These are phyloP conservation scores for Clitocybe nebularis DNA, from an alignment of 1,284 basidiomycete species.

Conservation along the genomic window DNA sequence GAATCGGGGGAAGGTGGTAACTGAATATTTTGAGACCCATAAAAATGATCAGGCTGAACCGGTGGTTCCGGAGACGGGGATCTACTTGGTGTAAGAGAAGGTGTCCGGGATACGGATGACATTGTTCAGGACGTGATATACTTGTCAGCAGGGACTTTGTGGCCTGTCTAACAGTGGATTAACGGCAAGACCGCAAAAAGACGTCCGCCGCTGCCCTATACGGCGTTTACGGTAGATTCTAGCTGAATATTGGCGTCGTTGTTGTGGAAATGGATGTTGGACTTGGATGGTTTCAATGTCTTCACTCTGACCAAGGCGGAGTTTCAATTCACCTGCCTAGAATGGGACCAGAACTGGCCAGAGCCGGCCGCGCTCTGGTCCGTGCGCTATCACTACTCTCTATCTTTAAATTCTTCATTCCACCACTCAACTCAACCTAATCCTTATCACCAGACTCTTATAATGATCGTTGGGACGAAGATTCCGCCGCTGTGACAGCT, in stretches of 20 bases:
- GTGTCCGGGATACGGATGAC: constrained; percentile 33
- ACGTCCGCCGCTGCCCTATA: background rate
- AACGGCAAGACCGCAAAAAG: constrained; percentile 8
- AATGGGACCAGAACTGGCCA: constrained; percentile 20
- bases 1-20: constrained; percentile 55
- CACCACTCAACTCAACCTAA: background rate
- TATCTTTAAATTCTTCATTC: background rate
- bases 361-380: constrained; percentile 20
- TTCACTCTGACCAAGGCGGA: constrained; percentile 23
- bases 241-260: constrained; percentile 7
- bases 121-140: constrained; percentile 18
- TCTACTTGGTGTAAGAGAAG: constrained; percentile 51
- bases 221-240: constrained; percentile 3
- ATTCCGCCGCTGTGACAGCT: too few relatives aligned
- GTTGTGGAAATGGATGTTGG: constrained; percentile 15
- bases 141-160: constrained; percentile 3
- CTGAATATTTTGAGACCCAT: constrained; percentile 50
- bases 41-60: constrained; percentile 81
- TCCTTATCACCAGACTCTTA: too few relatives aligned
- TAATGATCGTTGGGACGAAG: too few relatives aligned
- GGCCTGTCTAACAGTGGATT: constrained; percentile 3
- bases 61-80: constrained; percentile 49
- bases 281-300: constrained; percentile 13
- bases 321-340: constrained; percentile 25
- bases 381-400: too few relatives aligned